Evolutionary conservation across 148 eudicot species (phyloP).

Genomic region (Bassia scoparia): DNA sequence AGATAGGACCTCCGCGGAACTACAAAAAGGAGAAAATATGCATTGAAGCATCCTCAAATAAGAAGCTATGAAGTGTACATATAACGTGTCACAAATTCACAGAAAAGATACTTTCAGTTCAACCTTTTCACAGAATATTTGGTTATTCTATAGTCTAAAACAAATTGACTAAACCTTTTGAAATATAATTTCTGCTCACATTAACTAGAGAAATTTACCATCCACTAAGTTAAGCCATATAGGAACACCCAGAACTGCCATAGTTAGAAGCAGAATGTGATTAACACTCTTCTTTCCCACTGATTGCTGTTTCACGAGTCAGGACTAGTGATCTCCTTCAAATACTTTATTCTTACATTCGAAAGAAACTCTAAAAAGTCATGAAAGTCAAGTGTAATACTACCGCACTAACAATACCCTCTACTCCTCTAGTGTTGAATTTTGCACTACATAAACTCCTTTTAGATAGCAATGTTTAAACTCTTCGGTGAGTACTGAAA

Average conservation of each 20-base stretch:
- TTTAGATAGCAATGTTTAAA: neutral
- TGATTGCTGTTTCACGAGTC: no score
- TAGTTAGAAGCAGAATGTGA: no score
- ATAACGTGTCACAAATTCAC: neutral
- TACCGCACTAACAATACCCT: neutral
- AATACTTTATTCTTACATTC: no score
- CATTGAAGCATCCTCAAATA: neutral
- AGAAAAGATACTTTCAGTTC: neutral
- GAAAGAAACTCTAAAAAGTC: no score
- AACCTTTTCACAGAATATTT: neutral
- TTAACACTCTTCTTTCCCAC: no score
- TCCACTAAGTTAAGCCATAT: no score
- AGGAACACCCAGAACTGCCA: no score
- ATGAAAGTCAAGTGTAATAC: neutral
- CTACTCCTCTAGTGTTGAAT: neutral
- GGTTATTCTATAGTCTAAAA: no score
- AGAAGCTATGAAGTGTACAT: neutral
- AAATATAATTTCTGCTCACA: no score
- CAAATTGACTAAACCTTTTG: no score
- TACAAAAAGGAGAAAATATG: slow-evolving; percentile 24
- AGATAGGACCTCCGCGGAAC: slow-evolving; percentile 97
- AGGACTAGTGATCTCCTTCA: no score
- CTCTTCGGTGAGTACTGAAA: neutral
- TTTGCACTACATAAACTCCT: neutral
- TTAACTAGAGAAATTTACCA: no score